These are phyloP conservation scores for Colletotrichum sp. DNA, from an alignment of 2,329 filamentous ascomycete genomes.

Conservation along the genomic window DNA sequence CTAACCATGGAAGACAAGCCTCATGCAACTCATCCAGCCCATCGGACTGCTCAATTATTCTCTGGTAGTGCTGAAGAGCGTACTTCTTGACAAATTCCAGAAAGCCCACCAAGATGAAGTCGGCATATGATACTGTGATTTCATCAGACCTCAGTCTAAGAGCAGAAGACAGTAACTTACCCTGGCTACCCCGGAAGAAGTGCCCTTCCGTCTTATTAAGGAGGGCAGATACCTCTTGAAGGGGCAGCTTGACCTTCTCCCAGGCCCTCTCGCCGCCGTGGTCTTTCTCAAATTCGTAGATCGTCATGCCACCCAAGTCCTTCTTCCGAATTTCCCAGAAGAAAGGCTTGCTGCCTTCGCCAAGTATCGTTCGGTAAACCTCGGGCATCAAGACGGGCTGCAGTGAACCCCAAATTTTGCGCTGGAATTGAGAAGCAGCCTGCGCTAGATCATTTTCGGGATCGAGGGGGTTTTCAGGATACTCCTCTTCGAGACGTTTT, in stretches of 20 bases:
- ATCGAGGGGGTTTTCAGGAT: conserved; percentile 63
- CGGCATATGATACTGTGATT: conserved; percentile 46
- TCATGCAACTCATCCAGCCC: background rate
- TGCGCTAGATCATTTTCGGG: conserved; percentile 57
- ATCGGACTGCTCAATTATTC: background rate
- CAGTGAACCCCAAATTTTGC: conserved; percentile 35
- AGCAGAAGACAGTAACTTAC: conserved; percentile 30
- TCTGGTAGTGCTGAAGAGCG: background rate
- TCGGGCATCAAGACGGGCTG: conserved; percentile 48
- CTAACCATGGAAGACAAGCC: background rate
- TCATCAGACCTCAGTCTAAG: background rate
- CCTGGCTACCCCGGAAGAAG: conserved; percentile 63
- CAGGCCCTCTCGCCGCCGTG: conserved; percentile 55
- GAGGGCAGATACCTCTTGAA: conserved; percentile 44
- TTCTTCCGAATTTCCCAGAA: conserved; percentile 58
- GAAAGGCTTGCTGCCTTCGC: conserved; percentile 54
- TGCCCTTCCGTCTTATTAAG: conserved; percentile 64
- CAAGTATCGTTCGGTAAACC: conserved; percentile 58
- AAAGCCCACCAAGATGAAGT: conserved; percentile 60
- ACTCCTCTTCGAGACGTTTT: conserved; percentile 57
- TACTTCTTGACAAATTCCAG: conserved; percentile 48
- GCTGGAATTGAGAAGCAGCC: conserved; percentile 47
- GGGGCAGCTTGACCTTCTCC: conserved; percentile 41
- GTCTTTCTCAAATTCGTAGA: conserved; percentile 53
- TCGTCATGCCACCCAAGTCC: conserved; percentile 50